Conservation (phyloP, 306 rosid species). For the Cucurbita pepo region DNA sequence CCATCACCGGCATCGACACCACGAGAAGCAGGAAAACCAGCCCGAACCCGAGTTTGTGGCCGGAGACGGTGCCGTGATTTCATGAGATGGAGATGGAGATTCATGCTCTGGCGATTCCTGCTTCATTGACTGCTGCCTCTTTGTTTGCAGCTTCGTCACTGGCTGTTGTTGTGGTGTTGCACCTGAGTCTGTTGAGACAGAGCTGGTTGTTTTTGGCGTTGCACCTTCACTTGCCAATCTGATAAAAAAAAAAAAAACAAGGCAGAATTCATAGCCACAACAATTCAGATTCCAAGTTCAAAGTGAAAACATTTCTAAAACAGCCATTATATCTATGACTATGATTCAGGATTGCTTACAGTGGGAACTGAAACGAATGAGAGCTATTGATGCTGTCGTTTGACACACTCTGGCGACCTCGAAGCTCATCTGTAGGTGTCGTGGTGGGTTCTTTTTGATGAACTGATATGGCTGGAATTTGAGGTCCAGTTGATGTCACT, state of each 20-base stretch:
- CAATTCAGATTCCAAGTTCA: background rate
- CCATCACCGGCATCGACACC: background rate
- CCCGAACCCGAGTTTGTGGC: background rate
- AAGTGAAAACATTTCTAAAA: background rate
- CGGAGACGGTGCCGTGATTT: background rate
- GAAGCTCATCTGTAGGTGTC: background rate
- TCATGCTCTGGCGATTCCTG: background rate
- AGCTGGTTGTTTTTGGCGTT: background rate
- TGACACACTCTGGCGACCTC: background rate
- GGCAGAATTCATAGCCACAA: background rate
- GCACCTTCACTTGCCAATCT: conserved; percentile 1
- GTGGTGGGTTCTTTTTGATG: background rate
- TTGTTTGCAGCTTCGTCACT: background rate
- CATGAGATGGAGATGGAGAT: background rate
- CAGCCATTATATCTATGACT: background rate
- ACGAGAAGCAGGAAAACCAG: conserved; percentile 6
- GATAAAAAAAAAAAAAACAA: background rate
- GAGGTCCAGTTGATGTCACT: background rate
- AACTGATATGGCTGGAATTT: background rate
- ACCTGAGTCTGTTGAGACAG: background rate
- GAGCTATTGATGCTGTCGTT: conserved; percentile 7
- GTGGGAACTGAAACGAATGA: conserved; percentile 7
- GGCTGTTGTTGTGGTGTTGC: background rate
- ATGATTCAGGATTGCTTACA: background rate
- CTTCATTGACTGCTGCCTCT: background rate